A percentile compares a stretch with the other conserved stretches of the same genome.
Evolutionary conservation across 2,329 filamentous ascomycete genomes (phyloP).

Genomic region (Alternaria rosae): DNA sequence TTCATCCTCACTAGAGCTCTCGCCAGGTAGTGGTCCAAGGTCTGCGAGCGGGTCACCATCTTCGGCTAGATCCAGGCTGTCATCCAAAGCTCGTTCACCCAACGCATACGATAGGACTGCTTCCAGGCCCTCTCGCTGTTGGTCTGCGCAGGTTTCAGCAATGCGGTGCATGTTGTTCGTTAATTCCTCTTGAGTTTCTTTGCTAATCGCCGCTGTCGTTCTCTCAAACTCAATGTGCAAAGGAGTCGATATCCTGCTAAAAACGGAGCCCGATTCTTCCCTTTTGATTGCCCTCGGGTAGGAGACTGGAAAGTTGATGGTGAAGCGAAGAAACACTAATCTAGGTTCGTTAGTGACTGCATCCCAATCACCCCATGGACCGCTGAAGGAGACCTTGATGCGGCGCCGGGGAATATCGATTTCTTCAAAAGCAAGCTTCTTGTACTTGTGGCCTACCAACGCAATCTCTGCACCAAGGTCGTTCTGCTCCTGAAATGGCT

Average conservation of each 20-base stretch:
- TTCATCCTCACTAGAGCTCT: slow-evolving; percentile 86
- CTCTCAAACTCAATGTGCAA: slow-evolving; percentile 64
- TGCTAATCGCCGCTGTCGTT: slow-evolving; percentile 62
- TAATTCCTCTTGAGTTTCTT: slow-evolving; percentile 58
- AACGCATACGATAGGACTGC: slow-evolving; percentile 67
- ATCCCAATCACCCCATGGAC: slow-evolving; percentile 63
- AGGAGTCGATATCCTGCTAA: slow-evolving; percentile 50
- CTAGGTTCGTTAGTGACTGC: slow-evolving; percentile 39
- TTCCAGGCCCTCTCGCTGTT: slow-evolving; percentile 65
- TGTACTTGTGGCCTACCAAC: slow-evolving; percentile 67
- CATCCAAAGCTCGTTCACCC: slow-evolving; percentile 65
- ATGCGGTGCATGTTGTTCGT: slow-evolving; percentile 62
- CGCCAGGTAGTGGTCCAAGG: slow-evolving; percentile 55
- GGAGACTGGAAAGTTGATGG: slow-evolving; percentile 64
- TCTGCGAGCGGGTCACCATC: slow-evolving; percentile 63
- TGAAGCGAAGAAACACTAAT: slow-evolving; percentile 63
- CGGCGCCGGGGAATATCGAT: slow-evolving; percentile 63
- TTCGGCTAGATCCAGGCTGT: slow-evolving; percentile 58
- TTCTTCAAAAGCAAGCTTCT: slow-evolving; percentile 66
- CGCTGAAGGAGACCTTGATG: slow-evolving; percentile 64
- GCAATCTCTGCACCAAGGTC: slow-evolving; percentile 67
- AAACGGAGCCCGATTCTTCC: slow-evolving; percentile 23
- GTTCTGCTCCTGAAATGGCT: slow-evolving; percentile 54
- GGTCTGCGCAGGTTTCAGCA: slow-evolving; percentile 61
- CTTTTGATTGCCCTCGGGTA: slow-evolving; percentile 62